A percentile compares a stretch with the other conserved stretches of the same genome.
Conservation (phyloP, 2,329 filamentous ascomycete genomes). For the Cercospora beticola region DNA sequence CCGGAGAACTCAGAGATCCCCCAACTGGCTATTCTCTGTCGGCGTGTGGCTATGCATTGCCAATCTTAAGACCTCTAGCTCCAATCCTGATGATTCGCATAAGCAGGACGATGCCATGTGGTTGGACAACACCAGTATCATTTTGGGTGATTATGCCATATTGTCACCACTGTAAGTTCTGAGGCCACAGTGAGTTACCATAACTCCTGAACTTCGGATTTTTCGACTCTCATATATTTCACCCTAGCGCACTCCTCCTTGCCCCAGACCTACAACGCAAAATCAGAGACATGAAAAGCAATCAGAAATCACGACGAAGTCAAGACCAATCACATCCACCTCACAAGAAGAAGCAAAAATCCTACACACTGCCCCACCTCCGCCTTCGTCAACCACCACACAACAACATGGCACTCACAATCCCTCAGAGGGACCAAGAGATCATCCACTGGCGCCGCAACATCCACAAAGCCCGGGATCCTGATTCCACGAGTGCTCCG, state of each 20-base stretch:
- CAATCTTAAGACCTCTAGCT: background rate
- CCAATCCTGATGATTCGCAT: rapidly evolving
- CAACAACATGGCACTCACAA: background rate
- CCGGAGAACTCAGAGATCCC: background rate
- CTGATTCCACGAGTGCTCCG: background rate
- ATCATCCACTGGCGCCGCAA: background rate
- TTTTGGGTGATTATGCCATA: background rate
- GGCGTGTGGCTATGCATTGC: background rate
- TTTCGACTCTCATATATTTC: background rate
- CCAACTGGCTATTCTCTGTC: background rate
- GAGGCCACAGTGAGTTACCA: background rate
- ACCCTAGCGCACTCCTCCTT: background rate
- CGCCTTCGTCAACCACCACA: background rate
- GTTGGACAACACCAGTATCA: background rate
- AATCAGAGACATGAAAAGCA: background rate
- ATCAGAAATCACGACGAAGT: background rate
- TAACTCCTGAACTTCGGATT: background rate
- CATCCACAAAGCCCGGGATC: background rate
- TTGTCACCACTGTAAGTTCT: background rate
- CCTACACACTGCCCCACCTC: background rate
- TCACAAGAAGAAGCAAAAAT: background rate
- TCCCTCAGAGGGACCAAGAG: background rate
- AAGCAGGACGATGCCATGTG: background rate
- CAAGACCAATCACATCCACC: background rate
- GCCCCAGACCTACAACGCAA: too few relatives aligned